These are phyloP conservation scores for Phytophthora multivora DNA, from an alignment of 352 stramenopile genomes.

Conservation along the genomic window DNA sequence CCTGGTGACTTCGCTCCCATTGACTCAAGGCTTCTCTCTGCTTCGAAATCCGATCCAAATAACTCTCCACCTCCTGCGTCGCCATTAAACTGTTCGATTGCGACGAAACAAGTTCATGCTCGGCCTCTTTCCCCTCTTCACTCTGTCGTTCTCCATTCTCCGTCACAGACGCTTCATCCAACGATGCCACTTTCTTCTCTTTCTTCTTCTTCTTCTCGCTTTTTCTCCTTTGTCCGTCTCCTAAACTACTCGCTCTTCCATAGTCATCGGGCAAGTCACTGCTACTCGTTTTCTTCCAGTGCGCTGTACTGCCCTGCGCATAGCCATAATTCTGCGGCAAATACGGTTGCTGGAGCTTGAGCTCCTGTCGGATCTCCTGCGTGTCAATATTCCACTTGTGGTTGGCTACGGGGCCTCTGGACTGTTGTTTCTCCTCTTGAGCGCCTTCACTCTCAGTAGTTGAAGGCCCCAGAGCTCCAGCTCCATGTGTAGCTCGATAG, in stretches of 20 bases:
- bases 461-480: background rate
- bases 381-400: conserved; percentile 82
- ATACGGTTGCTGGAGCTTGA: conserved; percentile 35
- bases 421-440: conserved; percentile 15
- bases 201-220: conserved; percentile 10
- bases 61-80: conserved; percentile 60
- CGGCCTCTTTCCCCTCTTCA: conserved; percentile 5
- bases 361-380: conserved; percentile 58
- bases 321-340: conserved; percentile 31
- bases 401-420: conserved; percentile 51
- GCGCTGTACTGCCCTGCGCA: conserved; percentile 6
- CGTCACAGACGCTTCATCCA: conserved; percentile 20
- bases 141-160: conserved; percentile 6
- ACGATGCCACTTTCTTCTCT: conserved; percentile 10
- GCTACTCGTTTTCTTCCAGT: conserved; percentile 44
- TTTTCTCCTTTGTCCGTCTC: conserved; percentile 1
- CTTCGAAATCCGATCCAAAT: conserved; percentile 53
- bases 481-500: conserved; percentile 20
- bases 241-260: conserved; percentile 12
- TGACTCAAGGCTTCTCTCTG: conserved; percentile 53
- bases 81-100: conserved; percentile 34
- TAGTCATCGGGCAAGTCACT: conserved; percentile 48
- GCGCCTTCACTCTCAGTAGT: background rate
- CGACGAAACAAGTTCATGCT: background rate
- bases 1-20: conserved; percentile 43